Base-by-base conservation (phyloP, 2,329 filamentous ascomycete species). In the Beauveria sp. region DNA sequence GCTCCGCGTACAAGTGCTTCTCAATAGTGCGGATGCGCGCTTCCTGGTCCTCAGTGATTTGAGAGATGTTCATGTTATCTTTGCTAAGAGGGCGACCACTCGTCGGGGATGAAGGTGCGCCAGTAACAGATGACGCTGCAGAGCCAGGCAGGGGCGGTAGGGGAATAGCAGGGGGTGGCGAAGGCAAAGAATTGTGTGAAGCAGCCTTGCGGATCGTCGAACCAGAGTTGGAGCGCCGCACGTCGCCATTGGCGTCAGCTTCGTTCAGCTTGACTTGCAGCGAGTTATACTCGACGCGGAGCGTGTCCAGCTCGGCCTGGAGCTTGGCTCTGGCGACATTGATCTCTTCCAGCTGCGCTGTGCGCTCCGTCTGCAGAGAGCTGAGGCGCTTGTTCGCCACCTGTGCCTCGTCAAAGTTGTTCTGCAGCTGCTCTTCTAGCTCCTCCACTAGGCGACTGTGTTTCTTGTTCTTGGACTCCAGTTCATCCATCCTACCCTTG, bases 1-100 rank as follows among this genome's bases (percentile, higher is more conserved):
- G 96, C 80, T 99, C 95, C 3, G 95, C 95, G 66, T 90, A 89
- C 26, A 99, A 83, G 71, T 98, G 92, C 79, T 97, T 98, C 80
- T 99, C 93, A 65, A 99, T 96, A 7, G 91, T 96, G 64, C 90
- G 88, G 71, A 99, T 96, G 65, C 93, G 92, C 49, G 91, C 90
- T 73, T 99, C 95, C 73, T 97, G 93, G 69, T 99, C 95, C 70
- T 98, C 93, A 64, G 93, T 86, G 66, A 96, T 83, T 69, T 97
- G 93, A 55, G 88, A 85, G 63, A 88, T 83, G 57, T 78, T 80
- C 53, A 76, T 63, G 53, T 74, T 83, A 69, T 96, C 91, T 73
- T 95, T 96, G 80, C 91, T 96, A 20, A 86, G 82, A 63, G 93
- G 91, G 12, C 91, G 87, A 76, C 67, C 85, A 75, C 70, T 84